Base-by-base conservation (phyloP, 176 grass and related monocot species). In the Cymbopogon citratus region DNA sequence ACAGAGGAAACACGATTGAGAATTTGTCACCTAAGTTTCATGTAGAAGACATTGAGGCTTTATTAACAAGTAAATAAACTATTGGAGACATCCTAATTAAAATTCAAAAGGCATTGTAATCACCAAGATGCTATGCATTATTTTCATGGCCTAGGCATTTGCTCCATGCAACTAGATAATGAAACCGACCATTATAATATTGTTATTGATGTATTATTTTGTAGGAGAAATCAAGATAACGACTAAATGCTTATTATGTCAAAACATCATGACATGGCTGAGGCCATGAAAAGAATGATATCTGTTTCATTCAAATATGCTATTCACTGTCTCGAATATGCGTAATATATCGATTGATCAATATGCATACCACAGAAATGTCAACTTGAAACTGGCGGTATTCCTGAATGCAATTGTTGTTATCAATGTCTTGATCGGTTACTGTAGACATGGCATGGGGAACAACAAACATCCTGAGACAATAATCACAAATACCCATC, bases 391-490 rank as follows among this genome's bases (percentile, higher is more conserved):
- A 66, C 23, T 56, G 36, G 6, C 45, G 69, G 69, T 19, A 18
- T 44, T 28, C 24, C 16, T 80, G 59, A 57, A 13, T 80, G 76
- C 69, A 80, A 44, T 56, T 73, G 60, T 80, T 69, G 52, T 65
- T 84, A 69, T 76, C 82, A 48, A 24, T n/a, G 48, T 18, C 12
- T 45, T 16, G 28, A 40, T 69, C 41, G 23, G 18, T 5, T 33
- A 28, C 63, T 69, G 36, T 18, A 24, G 40, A 28, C 41, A 34
- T 34, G 63, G 19, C 41, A 36, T 26, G 69, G 69, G 21, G 46
- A 14, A 13, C 60, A 67, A 24, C 25, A 38, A 74, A 33, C 69
- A 13, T 51, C 18, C 19, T 41, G 3, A 40, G 51, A 38, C 14
- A 63, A 72, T 72, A 16, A 72, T 35, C 71, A 41, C 10, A 27